Base-by-base conservation (phyloP, 345 rosid species). In the Pseudoturritis turrita region DNA sequence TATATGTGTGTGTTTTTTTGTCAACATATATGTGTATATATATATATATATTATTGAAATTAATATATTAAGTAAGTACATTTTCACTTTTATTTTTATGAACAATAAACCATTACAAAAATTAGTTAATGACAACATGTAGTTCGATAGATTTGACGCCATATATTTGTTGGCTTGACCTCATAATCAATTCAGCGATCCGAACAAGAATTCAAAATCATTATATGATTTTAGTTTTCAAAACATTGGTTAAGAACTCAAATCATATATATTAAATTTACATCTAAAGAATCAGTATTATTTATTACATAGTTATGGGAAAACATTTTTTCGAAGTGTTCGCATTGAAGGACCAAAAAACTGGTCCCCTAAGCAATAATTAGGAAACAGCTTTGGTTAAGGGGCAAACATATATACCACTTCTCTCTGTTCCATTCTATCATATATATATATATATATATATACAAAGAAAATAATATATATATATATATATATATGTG, bases 321-420 rank as follows among this genome's bases (percentile, higher is more conserved):
- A 63, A 19, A 73, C 55, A 65, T 9, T 1, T 39, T 40, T 17
- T 29, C 13, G 41, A 68, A 59, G 56, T 31, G 19, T 75, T 59
- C 18, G 37, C 53, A 74, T 17, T 33, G 50, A 57, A 10, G 74
- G 58, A 68, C 63, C 68, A 43, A 67, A 50, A 41, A 58, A 43
- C 4, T 40, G 74, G 79, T 75, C 74, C 74, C 64, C 25, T 29
- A 75, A 53, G 65, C 79, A 75, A 75, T 75, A 51, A 62, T 68
- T 61, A 53, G 79, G 64, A 68, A 61, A 68, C 74, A 76, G 18
- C 74, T 76, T 75, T 62, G 18, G 74, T 69, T 62, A 69, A 23
- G 79, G 69, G 79, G 79, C 14, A 69, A 74, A 75, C 78, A 75
- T 68, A 68, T 68, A 74, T 66, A 59, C 73, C 77, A 49, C 14